phyloP scores from a whole-genome alignment of 208 protist genomes.

The Leptomonas pyrrhocoris region DNA sequence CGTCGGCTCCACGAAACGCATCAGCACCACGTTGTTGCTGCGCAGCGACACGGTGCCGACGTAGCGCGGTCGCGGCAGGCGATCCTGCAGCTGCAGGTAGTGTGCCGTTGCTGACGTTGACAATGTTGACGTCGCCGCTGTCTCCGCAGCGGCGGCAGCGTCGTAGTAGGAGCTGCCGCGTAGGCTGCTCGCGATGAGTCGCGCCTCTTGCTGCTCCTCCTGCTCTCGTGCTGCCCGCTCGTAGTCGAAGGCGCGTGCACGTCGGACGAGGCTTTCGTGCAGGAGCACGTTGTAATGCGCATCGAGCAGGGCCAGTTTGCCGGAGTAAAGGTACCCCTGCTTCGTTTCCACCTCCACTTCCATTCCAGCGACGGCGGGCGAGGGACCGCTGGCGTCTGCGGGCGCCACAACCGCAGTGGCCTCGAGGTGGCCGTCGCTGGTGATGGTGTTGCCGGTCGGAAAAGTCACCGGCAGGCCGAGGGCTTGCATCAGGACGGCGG shows the following conservation, averaged over 20 bases:
- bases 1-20: conserved; percentile 52
- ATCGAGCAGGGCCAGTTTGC: conserved; percentile 66
- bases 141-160: background rate
- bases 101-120: conserved; percentile 1
- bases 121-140: too few relatives aligned
- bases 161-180: conserved; percentile 5
- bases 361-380: conserved; percentile 9
- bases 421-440: background rate
- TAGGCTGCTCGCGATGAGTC: conserved; percentile 23
- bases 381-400: background rate
- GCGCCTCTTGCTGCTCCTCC: conserved; percentile 20
- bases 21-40: conserved; percentile 75
- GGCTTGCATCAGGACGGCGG: conserved; percentile 31
- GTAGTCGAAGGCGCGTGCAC: conserved; percentile 67
- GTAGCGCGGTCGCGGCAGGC: conserved; percentile 56
- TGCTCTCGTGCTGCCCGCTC: conserved; percentile 41
- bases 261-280: conserved; percentile 55
- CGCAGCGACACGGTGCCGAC: conserved; percentile 71
- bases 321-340: conserved; percentile 84
- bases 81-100: conserved; percentile 26
- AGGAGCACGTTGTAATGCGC: conserved; percentile 80
- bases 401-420: too few relatives aligned
- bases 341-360: conserved; percentile 83
- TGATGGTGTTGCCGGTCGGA: background rate
- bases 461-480: conserved; percentile 6